These are phyloP conservation scores for Suillus clintonianus DNA, from an alignment of 768 basidiomycete genomes.

Conservation along the genomic window DNA sequence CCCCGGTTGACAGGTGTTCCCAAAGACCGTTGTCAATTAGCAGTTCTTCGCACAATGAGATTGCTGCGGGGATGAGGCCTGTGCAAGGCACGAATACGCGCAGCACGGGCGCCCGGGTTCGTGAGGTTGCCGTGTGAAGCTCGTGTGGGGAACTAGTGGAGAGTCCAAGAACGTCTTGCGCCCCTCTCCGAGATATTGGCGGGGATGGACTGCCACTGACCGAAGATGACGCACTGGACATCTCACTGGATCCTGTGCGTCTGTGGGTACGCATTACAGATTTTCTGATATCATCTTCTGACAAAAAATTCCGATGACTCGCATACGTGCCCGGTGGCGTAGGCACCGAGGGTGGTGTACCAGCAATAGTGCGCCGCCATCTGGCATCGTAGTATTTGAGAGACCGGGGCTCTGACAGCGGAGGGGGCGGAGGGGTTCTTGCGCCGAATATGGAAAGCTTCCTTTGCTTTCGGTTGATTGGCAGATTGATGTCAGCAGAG, in stretches of 20 bases:
- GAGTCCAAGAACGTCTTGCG: constrained; percentile 12
- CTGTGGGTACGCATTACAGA: constrained; percentile 37
- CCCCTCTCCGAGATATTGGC: constrained; percentile 19
- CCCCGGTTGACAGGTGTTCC: constrained; percentile 75
- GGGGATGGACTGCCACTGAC: constrained; percentile 22
- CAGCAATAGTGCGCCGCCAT: constrained; percentile 45
- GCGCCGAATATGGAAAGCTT: constrained; percentile 42
- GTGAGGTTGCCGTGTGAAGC: constrained; percentile 57
- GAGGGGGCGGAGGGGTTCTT: constrained; percentile 42
- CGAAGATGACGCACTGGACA: constrained; percentile 50
- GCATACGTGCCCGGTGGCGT: constrained; percentile 18
- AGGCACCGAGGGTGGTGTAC: neutral
- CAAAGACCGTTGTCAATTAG: constrained; percentile 68
- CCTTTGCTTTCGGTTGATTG: constrained; percentile 14
- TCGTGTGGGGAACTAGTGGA: constrained; percentile 54
- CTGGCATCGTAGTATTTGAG: constrained; percentile 47
- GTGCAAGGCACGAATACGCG: constrained; percentile 77
- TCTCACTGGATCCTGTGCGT: constrained; percentile 44
- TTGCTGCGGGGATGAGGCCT: constrained; percentile 43
- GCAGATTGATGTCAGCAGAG: constrained; percentile 3
- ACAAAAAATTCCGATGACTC: constrained; percentile 30
- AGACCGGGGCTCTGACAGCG: constrained; percentile 45
- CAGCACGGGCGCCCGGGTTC: constrained; percentile 68
- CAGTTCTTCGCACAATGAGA: constrained; percentile 67
- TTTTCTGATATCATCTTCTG: constrained; percentile 42